Evolutionary conservation across 805 yeast genomes (phyloP), one percentile per base, ranked within the genome.

Genomic region (Lachancea mirantina): DNA sequence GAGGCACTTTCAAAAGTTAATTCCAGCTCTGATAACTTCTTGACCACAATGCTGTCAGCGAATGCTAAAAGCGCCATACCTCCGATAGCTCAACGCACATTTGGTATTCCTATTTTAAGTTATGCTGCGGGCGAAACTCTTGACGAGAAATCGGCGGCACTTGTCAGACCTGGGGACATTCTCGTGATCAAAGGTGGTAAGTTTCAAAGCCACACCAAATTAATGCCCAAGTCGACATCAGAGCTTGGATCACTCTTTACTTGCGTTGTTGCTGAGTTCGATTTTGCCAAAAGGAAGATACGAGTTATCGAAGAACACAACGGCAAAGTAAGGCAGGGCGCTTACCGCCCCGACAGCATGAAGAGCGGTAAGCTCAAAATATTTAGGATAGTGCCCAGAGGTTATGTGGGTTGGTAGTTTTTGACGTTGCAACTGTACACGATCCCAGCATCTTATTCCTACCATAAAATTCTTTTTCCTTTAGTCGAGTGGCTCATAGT

Each of bases 131-230:
- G 65, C 38, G 68, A 67, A 47, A 68, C 74, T 27, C 47, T 64
- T 2, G 63, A 66, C 5, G 70, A 75, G 5, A 59, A 67, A 10
- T 76, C 71, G 43, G 47, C 60, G 19, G 85, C 75, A 34, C 81
- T 76, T 24, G 71, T 87, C 34, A 67, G 72, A 29, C 78, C 94
- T 0, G 98, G 98, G 39, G 97, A 92, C 55, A 67, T 89, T 7
- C 58, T 85, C 25, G 82, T 85, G 32, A 71, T 85, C 41, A 72
- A 78, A 47, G 76, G 76, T 35, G 95, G 85, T 5, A 70, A 70
- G 39, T 88, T 89, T 59, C 74, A 72, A 41, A 72, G 77, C 5
- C 84, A 78, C 45, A 68, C 70, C 32, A 67, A 72, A 20, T 49
- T 76, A 23, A 72, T 67, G 34, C 72, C 67, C 47, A 79, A 80